Percentiles rank a stretch among this genome's conserved stretches.
These are phyloP conservation scores for Astrothelium macrocarpum DNA, from an alignment of 495 filamentous ascomycete genomes.

Conservation along the genomic window DNA sequence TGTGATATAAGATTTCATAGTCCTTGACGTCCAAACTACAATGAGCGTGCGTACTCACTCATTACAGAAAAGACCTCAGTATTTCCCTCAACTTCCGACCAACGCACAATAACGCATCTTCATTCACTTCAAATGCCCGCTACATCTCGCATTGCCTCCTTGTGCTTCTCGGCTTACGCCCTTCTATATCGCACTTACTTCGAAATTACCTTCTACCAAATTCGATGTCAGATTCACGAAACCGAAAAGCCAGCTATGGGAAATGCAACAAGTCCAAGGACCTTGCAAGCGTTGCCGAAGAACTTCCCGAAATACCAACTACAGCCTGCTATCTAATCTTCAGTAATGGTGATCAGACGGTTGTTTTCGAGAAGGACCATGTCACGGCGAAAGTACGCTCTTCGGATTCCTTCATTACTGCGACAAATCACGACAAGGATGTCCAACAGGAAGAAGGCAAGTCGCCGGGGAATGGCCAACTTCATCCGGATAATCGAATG, in stretches of 20 bases:
- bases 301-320: slow-evolving; percentile 32
- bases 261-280: neutral
- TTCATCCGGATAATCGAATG: neutral
- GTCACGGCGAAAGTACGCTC: slow-evolving; percentile 32
- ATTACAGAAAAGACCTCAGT: slow-evolving; percentile 39
- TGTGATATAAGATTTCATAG: too few species aligned
- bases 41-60: slow-evolving; percentile 9
- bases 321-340: slow-evolving; percentile 53
- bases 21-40: too few species aligned
- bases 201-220: slow-evolving; percentile 36
- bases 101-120: slow-evolving; percentile 38
- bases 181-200: slow-evolving; percentile 46
- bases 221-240: slow-evolving; percentile 9
- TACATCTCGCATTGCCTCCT: slow-evolving; percentile 44
- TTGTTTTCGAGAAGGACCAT: slow-evolving; percentile 51
- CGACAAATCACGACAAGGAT: slow-evolving; percentile 46
- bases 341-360: slow-evolving; percentile 37
- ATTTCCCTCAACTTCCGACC: slow-evolving; percentile 57
- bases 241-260: neutral
- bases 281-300: slow-evolving; percentile 18
- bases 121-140: slow-evolving; percentile 27
- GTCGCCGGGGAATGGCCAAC: neutral
- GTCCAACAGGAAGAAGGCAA: neutral
- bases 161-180: slow-evolving; percentile 48
- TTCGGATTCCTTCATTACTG: slow-evolving; percentile 42